Conservation (phyloP, 1,139 yeast genomes). For the Suhomyces maxii region DNA sequence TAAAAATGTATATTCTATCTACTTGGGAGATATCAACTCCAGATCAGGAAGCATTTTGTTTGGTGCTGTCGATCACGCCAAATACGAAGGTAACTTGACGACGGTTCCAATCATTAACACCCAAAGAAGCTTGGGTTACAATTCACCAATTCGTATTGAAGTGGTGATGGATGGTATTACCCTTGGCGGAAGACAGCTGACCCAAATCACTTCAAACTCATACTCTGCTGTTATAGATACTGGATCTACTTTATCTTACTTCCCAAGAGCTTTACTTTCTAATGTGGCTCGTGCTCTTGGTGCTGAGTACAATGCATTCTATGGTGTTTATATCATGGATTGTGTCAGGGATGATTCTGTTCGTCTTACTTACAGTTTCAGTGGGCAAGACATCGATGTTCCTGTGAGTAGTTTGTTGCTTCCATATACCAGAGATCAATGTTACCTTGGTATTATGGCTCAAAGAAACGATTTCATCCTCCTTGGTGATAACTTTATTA, state of each 20-base stretch:
- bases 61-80: conserved; percentile 59
- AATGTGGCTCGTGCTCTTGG: conserved; percentile 32
- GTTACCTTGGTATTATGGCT: conserved; percentile 32
- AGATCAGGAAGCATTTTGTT: conserved; percentile 48
- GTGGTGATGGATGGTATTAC: conserved; percentile 23
- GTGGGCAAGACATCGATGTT: conserved; percentile 48
- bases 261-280: conserved; percentile 28
- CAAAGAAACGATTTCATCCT: conserved; percentile 25
- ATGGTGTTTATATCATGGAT: conserved; percentile 31
- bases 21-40: conserved; percentile 16
- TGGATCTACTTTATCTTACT: conserved; percentile 36
- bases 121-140: conserved; percentile 16
- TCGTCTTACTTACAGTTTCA: conserved; percentile 47
- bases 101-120: conserved; percentile 33
- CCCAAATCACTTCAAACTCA: conserved; percentile 10
- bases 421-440: conserved; percentile 12
- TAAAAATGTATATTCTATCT: conserved; percentile 52
- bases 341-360: conserved; percentile 21
- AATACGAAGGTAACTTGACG: conserved; percentile 46
- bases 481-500: conserved; percentile 74
- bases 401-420: conserved; percentile 43
- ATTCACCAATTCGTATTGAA: conserved; percentile 28
- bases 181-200: conserved; percentile 9
- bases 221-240: conserved; percentile 21
- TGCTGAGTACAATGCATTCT: conserved; percentile 28